These are phyloP conservation scores for Cerioporus squamosus DNA, from an alignment of 1,284 basidiomycete genomes.

Conservation along the genomic window DNA sequence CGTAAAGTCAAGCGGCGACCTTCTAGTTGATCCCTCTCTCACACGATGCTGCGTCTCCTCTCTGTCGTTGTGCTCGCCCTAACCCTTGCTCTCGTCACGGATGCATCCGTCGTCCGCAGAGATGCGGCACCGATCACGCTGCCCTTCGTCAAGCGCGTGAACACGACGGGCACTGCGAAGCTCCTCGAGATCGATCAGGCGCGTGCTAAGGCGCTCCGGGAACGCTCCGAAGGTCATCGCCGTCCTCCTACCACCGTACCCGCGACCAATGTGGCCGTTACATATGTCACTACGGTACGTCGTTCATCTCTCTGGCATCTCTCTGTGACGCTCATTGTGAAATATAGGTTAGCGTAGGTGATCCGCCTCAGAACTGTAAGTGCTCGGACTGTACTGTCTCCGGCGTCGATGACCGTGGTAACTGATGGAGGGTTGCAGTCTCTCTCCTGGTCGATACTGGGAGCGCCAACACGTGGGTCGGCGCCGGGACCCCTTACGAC, in stretches of 20 bases:
- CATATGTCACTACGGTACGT: slow-evolving; percentile 25
- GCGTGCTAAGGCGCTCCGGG: slow-evolving; percentile 15
- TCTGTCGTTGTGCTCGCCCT: neutral
- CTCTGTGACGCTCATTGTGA: neutral
- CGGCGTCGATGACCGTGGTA: neutral
- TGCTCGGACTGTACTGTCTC: neutral
- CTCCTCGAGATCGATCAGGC: slow-evolving; percentile 22
- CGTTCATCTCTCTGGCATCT: neutral
- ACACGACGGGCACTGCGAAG: slow-evolving; percentile 13
- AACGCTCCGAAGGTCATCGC: neutral
- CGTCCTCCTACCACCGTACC: neutral
- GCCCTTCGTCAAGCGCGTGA: slow-evolving; percentile 19
- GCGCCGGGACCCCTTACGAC: slow-evolving; percentile 47
- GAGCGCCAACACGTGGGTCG: slow-evolving; percentile 64
- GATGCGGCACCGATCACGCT: slow-evolving; percentile 13
- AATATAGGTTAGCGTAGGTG: slow-evolving; percentile 22
- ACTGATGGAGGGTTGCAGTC: neutral
- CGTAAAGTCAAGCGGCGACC: too few relatives aligned
- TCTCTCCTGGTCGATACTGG: slow-evolving; percentile 20
- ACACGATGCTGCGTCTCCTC: slow-evolving; percentile 2
- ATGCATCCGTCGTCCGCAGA: slow-evolving; percentile 4
- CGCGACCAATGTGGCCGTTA: slow-evolving; percentile 18
- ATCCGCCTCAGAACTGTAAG: slow-evolving; percentile 26
- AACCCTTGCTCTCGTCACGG: neutral
- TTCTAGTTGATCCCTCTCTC: too few relatives aligned